Evolutionary conservation across 164 flowering plant species (phyloP).

Genomic region (Nymphaea colorata): DNA sequence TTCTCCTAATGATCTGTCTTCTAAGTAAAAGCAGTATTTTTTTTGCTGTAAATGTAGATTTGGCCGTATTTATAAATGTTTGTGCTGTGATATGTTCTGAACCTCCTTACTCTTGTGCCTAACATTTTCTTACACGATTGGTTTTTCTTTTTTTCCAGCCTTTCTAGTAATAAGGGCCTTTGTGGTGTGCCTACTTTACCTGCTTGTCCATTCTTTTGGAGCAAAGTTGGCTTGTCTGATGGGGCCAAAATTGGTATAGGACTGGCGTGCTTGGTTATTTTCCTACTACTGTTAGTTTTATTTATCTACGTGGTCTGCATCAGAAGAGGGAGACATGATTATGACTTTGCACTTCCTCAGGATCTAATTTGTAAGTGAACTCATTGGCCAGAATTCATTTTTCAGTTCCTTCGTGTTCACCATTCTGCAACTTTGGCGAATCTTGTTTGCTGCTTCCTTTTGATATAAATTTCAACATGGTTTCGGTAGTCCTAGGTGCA

Average conservation of each 20-base stretch:
- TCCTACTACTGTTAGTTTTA: constrained; percentile 28
- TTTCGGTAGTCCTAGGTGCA: not conserved
- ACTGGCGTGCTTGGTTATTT: constrained; percentile 35
- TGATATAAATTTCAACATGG: not conserved
- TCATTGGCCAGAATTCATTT: not conserved
- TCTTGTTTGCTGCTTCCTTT: not conserved
- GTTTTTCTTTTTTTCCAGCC: constrained; percentile 27
- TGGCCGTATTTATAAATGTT: not conserved
- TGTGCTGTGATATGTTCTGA: not conserved
- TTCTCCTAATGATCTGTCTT: not conserved
- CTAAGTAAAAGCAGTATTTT: not conserved
- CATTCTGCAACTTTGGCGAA: not conserved
- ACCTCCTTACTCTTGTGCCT: not conserved
- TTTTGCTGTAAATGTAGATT: not conserved
- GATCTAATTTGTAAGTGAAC: constrained; percentile 76
- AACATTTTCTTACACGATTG: not conserved
- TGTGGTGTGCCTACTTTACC: constrained; percentile 89
- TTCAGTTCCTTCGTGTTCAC: not conserved
- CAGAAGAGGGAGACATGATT: constrained; percentile 60
- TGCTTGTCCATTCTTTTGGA: constrained; percentile 75
- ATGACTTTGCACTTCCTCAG: constrained; percentile 87
- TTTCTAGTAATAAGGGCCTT: constrained; percentile 78
- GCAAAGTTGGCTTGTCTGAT: constrained; percentile 51
- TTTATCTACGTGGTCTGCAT: constrained; percentile 46
- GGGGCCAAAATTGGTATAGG: constrained; percentile 79